Percentiles rank a stretch among this genome's conserved stretches.
Conservation (phyloP, 257 asterid species). For the Solanum appendiculatum region DNA sequence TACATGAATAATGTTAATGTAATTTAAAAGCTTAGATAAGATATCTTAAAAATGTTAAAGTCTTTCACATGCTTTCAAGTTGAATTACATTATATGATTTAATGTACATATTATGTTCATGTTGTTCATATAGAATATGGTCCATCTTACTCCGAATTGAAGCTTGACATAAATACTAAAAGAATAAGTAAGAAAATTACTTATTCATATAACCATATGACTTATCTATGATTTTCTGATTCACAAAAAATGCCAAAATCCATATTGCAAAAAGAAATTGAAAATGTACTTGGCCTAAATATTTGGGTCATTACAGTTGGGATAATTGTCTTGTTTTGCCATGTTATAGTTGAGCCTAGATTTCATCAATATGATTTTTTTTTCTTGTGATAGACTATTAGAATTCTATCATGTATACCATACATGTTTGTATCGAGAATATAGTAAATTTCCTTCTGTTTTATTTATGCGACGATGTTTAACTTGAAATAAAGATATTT, state of each 20-base stretch:
- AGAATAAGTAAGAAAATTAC: too few species aligned
- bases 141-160: too few species aligned
- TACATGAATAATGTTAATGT: too few species aligned
- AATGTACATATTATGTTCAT: background rate
- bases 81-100: too few species aligned
- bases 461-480: background rate
- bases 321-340: background rate
- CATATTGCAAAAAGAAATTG: background rate
- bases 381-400: too few species aligned
- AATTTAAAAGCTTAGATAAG: too few species aligned
- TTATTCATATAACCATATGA: background rate
- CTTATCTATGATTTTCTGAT: background rate
- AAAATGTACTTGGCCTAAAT: background rate
- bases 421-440: background rate
- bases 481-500: background rate
- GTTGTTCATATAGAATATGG: too few species aligned
- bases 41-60: too few species aligned
- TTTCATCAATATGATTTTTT: background rate
- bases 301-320: background rate
- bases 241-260: background rate
- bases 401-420: too few species aligned
- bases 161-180: too few species aligned
- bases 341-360: background rate
- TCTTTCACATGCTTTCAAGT: too few species aligned
- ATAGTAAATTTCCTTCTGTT: background rate